phyloP scores from a whole-genome alignment of 495 filamentous ascomycete species.

The Evansstolkia leycettana region DNA sequence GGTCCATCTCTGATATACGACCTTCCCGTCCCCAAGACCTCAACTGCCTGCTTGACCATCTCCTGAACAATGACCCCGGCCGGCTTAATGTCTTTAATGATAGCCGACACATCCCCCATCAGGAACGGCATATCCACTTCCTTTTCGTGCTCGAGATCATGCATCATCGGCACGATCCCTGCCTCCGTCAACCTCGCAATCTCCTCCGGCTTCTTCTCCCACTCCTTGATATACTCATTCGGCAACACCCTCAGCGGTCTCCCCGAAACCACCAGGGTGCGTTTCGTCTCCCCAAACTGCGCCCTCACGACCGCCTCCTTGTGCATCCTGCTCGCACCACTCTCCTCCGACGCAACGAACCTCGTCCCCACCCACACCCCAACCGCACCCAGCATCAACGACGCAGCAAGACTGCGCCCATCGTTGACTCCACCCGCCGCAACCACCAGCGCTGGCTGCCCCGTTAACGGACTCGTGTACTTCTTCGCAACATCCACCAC shows the following conservation, averaged over 20 bases:
- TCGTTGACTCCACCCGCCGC: conserved; percentile 67
- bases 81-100: conserved; percentile 61
- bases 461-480: conserved; percentile 44
- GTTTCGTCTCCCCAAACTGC: conserved; percentile 58
- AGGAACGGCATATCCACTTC: conserved; percentile 75
- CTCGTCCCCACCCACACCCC: conserved; percentile 80
- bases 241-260: conserved; percentile 66
- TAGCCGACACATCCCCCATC: conserved; percentile 88
- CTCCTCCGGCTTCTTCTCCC: conserved; percentile 61
- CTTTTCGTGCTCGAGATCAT: conserved; percentile 64
- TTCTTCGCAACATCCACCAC: conserved; percentile 58
- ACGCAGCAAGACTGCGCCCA: conserved; percentile 56
- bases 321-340: conserved; percentile 62
- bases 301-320: conserved; percentile 72
- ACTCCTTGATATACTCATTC: conserved; percentile 69
- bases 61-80: conserved; percentile 71
- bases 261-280: conserved; percentile 69
- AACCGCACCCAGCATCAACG: conserved; percentile 59
- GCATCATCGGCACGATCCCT: conserved; percentile 66
- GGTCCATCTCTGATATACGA: conserved; percentile 19
- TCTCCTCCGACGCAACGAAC: conserved; percentile 70
- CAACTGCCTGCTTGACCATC: conserved; percentile 73
- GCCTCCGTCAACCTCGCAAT: conserved; percentile 57
- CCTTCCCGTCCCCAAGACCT: conserved; percentile 41
- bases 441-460: conserved; percentile 51